phyloP scores from a whole-genome alignment of 1,284 basidiomycete genomes.

The Ceraceosorus guamensis region DNA sequence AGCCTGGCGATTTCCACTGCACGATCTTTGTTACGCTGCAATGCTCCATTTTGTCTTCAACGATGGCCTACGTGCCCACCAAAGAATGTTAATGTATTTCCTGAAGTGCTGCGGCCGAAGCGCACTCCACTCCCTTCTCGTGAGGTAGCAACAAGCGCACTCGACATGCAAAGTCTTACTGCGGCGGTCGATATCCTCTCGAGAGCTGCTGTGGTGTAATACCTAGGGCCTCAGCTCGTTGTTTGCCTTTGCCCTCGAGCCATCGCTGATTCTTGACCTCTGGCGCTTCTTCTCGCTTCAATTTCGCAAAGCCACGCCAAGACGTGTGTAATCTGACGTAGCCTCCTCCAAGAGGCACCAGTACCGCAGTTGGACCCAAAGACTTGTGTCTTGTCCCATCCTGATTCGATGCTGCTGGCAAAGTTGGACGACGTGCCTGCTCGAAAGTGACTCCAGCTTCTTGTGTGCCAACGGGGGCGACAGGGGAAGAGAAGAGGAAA shows the following conservation, averaged over 20 bases:
- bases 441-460: constrained; percentile 7
- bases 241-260: constrained; percentile 17
- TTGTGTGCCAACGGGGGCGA: constrained; percentile 1
- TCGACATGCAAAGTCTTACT: too few relatives aligned
- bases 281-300: constrained; percentile 17
- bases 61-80: too few relatives aligned
- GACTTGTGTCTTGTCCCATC: not conserved
- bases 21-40: too few relatives aligned
- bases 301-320: constrained; percentile 12
- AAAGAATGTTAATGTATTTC: too few relatives aligned
- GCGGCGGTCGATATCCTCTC: not conserved
- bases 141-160: too few relatives aligned
- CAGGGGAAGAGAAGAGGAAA: constrained; percentile 26
- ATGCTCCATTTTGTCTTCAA: too few relatives aligned
- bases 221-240: constrained; percentile 13
- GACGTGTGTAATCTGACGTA: constrained; percentile 9
- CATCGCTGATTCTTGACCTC: constrained; percentile 20
- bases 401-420: not conserved
- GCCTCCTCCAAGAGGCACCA: constrained; percentile 27
- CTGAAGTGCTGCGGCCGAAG: too few relatives aligned
- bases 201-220: not conserved
- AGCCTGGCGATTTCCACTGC: too few relatives aligned
- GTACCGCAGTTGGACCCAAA: not conserved
- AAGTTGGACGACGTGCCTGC: constrained; percentile 2
- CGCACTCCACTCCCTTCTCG: too few relatives aligned